Percentiles rank a stretch among this genome's conserved stretches.
Conservation (phyloP, 805 yeast species). For the Yarrowia sp. region DNA sequence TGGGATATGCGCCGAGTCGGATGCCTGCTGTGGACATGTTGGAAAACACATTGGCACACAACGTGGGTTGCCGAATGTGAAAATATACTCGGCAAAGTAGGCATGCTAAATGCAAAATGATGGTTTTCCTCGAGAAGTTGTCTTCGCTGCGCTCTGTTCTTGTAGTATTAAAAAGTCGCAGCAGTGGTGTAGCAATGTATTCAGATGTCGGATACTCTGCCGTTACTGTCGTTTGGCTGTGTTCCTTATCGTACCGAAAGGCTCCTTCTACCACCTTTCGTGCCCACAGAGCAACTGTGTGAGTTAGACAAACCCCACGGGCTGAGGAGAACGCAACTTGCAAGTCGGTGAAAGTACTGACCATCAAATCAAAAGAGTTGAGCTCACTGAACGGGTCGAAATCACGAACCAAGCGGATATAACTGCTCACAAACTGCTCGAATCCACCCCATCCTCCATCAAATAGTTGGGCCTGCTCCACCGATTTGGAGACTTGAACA, state of each 20-base stretch:
- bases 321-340: constrained; percentile 40
- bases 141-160: constrained; percentile 46
- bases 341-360: constrained; percentile 44
- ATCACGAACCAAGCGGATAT: constrained; percentile 47
- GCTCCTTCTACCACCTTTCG: constrained; percentile 28
- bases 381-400: constrained; percentile 51
- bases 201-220: constrained; percentile 39
- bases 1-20: constrained; percentile 42
- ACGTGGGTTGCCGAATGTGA: constrained; percentile 35
- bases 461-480: constrained; percentile 30
- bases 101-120: constrained; percentile 53
- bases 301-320: constrained; percentile 34
- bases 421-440: constrained; percentile 47
- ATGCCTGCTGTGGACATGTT: constrained; percentile 54
- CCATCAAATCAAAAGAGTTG: constrained; percentile 51
- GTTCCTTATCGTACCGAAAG: constrained; percentile 23
- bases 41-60: constrained; percentile 49
- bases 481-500: background rate
- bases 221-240: background rate
- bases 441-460: constrained; percentile 46
- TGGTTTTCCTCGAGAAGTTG: constrained; percentile 42
- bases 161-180: constrained; percentile 59
- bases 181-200: constrained; percentile 51
- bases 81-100: constrained; percentile 57
- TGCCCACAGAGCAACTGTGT: constrained; percentile 26